Evolutionary conservation across 176 grass and related monocot species (phyloP), one percentile per base, ranked within the genome.

Genomic region (Paspalum vaginatum): DNA sequence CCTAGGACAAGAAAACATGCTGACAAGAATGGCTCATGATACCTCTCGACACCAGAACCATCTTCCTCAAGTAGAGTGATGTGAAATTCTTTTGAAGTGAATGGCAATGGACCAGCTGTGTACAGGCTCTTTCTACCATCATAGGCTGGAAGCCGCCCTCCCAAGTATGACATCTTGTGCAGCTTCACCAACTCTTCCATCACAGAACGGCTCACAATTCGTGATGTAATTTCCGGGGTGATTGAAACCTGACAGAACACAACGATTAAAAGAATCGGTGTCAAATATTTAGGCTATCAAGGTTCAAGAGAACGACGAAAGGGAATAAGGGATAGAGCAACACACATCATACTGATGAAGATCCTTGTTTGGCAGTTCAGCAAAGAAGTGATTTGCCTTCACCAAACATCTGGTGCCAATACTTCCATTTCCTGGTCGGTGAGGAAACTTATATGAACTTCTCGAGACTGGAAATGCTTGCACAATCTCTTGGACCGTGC

Each of bases 361-460:
- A 53, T 95, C 95, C 79, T 87, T 93, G 78, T 95, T 76, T 15
- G 92, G 95, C 51, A 95, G 62, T 70, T 95, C 84, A 65, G 88
- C 88, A 47, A 98, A 89, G 92, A 98, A 98, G 85, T 98, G 95
- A 61, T 98, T 98, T 14, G 95, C 95, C 85, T 91, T 98, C 65
- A 95, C 90, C 50, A 95, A 68, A 77, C 95, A 98, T 74, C 46
- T 76, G 10, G 68, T 88, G 22, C 92, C 95, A 69, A 81, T 73
- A 38, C 84, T 89, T 21, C 95, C 95, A 69, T 74, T 93, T 65
- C 95, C 95, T 44, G 95, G 95, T 0, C 95, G 89, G 38, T 88
- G 71, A 70, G 92, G 92, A 74, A 92, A 98, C 41, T 74, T 93
- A 21, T 84, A 77, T 18, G 92, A 84, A 57, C 85, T 92, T 69